phyloP scores from a whole-genome alignment of 2,329 filamentous ascomycete species.

The Byssoonygena ceratinophila region DNA sequence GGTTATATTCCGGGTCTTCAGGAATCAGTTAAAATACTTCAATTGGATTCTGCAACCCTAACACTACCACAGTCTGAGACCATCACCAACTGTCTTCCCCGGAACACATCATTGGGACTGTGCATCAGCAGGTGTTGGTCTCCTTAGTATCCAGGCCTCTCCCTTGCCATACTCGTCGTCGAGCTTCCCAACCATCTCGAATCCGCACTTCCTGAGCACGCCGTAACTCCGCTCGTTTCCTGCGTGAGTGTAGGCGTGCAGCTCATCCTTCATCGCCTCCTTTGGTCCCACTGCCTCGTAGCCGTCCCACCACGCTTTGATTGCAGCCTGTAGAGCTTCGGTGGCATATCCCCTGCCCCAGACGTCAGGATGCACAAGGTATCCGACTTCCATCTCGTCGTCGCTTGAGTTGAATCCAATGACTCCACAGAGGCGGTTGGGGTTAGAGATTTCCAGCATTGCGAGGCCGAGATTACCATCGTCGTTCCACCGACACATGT shows the following conservation, averaged over 20 bases:
- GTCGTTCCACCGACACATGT: conserved; percentile 6
- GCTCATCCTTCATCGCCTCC: conserved; percentile 1
- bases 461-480: conserved; percentile 3
- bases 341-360: conserved; percentile 17
- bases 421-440: background rate
- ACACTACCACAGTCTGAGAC: too few relatives aligned
- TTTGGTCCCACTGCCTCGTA: background rate
- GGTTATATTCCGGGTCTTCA: too few relatives aligned
- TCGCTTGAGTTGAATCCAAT: background rate
- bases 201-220: conserved; percentile 13
- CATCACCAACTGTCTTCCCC: too few relatives aligned
- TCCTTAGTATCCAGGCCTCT: conserved; percentile 5
- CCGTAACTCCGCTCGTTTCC: conserved; percentile 9
- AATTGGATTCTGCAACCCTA: too few relatives aligned
- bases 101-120: background rate
- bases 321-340: conserved; percentile 11
- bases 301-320: conserved; percentile 15
- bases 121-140: background rate
- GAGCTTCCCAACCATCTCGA: conserved; percentile 7
- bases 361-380: conserved; percentile 13
- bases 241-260: background rate
- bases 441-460: conserved; percentile 1
- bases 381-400: conserved; percentile 11
- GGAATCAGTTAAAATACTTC: too few relatives aligned
- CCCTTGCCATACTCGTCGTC: conserved; percentile 11